Conservation (phyloP, 768 basidiomycete species). For the Amanita molliuscula region DNA sequence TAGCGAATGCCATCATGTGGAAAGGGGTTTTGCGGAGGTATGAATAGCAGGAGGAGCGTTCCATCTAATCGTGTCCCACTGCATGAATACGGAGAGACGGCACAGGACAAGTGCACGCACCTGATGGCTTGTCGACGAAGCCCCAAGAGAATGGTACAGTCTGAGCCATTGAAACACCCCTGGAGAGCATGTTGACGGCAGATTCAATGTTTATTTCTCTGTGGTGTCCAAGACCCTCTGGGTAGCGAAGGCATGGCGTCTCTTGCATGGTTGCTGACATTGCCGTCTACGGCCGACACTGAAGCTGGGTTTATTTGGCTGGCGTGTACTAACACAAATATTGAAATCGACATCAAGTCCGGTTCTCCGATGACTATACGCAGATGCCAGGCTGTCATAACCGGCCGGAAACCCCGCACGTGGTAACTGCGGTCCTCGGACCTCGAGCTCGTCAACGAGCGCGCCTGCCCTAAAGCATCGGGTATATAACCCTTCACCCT, state of each 20-base stretch:
- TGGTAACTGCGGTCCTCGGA: neutral
- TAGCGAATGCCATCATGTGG: conserved; percentile 73
- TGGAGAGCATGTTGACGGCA: conserved; percentile 50
- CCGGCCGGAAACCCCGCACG: neutral
- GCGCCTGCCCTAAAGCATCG: conserved; percentile 13
- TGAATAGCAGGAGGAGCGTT: conserved; percentile 53
- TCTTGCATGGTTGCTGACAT: conserved; percentile 30
- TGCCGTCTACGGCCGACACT: neutral
- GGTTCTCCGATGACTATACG: neutral
- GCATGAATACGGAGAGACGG: conserved; percentile 3
- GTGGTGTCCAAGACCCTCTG: conserved; percentile 53
- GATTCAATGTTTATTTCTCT: conserved; percentile 42
- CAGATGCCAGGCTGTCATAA: neutral
- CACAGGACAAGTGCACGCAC: conserved; percentile 25
- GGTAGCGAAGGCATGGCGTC: conserved; percentile 59
- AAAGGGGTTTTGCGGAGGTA: conserved; percentile 47
- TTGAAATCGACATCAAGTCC: neutral
- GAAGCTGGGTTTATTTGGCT: conserved; percentile 1
- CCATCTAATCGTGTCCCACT: conserved; percentile 37
- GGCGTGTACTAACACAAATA: neutral
- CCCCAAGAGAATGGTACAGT: conserved; percentile 59
- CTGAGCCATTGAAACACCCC: conserved; percentile 46
- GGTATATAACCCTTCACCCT: conserved; percentile 12
- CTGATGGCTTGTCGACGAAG: conserved; percentile 69
- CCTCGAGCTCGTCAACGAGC: neutral